Percentiles rank a stretch among this genome's conserved stretches.
These are phyloP conservation scores for Suillus variegatus DNA, from an alignment of 768 basidiomycete genomes.

Conservation along the genomic window DNA sequence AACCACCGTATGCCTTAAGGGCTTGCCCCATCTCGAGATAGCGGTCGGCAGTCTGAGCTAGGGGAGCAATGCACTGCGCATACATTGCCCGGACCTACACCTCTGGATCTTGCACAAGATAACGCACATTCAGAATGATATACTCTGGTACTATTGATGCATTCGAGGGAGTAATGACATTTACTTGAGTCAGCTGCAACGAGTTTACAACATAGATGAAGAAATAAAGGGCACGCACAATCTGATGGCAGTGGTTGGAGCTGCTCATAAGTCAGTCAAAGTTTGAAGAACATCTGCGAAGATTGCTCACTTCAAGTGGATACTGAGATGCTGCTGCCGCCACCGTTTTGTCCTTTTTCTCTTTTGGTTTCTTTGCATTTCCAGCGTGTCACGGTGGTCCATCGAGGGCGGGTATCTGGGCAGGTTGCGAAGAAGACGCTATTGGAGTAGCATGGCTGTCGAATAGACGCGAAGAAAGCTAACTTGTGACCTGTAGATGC, in stretches of 20 bases:
- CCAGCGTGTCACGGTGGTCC: slow-evolving; percentile 43
- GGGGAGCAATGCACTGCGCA: slow-evolving; percentile 81
- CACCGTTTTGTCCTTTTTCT: slow-evolving; percentile 41
- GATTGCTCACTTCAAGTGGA: slow-evolving; percentile 61
- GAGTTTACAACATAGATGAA: slow-evolving; percentile 30
- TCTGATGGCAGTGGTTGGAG: slow-evolving; percentile 81
- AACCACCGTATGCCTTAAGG: slow-evolving; percentile 76
- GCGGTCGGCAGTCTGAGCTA: slow-evolving; percentile 84
- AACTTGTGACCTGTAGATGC: slow-evolving; percentile 12
- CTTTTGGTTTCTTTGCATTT: slow-evolving; percentile 45
- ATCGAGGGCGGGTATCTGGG: slow-evolving; percentile 45
- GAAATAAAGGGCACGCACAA: slow-evolving; percentile 51
- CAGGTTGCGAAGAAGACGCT: slow-evolving; percentile 56
- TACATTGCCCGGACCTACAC: slow-evolving; percentile 79
- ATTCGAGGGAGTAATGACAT: slow-evolving; percentile 65
- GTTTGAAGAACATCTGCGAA: background rate
- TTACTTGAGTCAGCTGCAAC: slow-evolving; percentile 57
- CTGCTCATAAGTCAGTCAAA: slow-evolving; percentile 37
- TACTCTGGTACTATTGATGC: slow-evolving; percentile 90
- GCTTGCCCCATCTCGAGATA: slow-evolving; percentile 96
- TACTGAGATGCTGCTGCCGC: slow-evolving; percentile 40
- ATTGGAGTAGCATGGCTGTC: slow-evolving; percentile 53
- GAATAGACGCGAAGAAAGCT: slow-evolving; percentile 22
- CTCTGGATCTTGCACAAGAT: slow-evolving; percentile 82
- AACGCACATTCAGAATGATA: slow-evolving; percentile 86